These are phyloP conservation scores for Talaromyces sp. DNA, from an alignment of 2,329 filamentous ascomycete genomes.

Conservation along the genomic window DNA sequence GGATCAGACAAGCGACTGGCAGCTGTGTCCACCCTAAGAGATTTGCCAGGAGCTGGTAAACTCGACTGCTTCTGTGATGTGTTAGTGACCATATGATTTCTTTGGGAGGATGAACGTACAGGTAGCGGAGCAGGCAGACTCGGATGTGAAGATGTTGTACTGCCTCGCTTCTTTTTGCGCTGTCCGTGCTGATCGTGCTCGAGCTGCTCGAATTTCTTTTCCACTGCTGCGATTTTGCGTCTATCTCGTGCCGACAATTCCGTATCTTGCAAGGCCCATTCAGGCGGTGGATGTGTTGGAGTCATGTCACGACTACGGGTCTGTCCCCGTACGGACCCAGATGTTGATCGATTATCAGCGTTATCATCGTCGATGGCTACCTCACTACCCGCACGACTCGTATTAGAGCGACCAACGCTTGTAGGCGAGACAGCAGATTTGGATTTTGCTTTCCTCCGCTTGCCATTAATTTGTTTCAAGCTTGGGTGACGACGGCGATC, in stretches of 20 bases:
- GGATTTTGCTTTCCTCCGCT: constrained; percentile 47
- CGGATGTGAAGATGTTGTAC: constrained; percentile 52
- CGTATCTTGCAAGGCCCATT: constrained; percentile 41
- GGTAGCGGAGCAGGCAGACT: constrained; percentile 41
- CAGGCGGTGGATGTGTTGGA: constrained; percentile 52
- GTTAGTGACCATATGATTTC: neutral
- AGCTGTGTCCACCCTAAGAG: constrained; percentile 30
- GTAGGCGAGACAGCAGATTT: constrained; percentile 52
- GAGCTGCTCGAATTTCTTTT: constrained; percentile 60
- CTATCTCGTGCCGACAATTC: constrained; percentile 61
- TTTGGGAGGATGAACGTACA: constrained; percentile 4
- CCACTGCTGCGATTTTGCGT: constrained; percentile 60
- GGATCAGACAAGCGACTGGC: neutral
- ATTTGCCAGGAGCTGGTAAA: constrained; percentile 19
- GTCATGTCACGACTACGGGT: constrained; percentile 60
- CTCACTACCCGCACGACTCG: constrained; percentile 61
- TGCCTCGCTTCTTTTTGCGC: constrained; percentile 56
- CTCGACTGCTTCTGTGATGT: constrained; percentile 34
- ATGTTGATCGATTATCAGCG: constrained; percentile 54
- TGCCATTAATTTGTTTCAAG: constrained; percentile 43
- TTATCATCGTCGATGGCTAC: constrained; percentile 51
- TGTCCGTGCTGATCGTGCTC: constrained; percentile 55
- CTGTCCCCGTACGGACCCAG: constrained; percentile 55
- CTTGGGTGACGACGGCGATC: constrained; percentile 40
- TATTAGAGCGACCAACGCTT: constrained; percentile 51